Base-by-base conservation (phyloP, 163 green algal genomes). In the Coccomyxa subellipsoidea region DNA sequence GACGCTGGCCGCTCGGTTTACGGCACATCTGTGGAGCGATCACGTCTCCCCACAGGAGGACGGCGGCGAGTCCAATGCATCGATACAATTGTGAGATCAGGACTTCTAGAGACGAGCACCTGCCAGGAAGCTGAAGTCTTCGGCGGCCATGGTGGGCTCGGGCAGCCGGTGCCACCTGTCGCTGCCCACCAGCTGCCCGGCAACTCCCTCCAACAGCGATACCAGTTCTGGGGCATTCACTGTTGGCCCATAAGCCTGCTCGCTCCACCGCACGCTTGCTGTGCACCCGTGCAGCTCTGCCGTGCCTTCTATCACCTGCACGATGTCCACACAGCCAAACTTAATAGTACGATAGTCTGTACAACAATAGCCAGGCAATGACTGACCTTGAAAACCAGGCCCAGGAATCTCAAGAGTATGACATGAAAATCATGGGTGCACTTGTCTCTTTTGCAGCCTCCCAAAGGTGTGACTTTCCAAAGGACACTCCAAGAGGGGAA, bases 231-330 rank as follows among this genome's bases (percentile, higher is more conserved):
- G 9, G 29, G 36, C 69, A 29, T 83, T 83, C 37, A 78, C 38
- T 5, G 69, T 78, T 0, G 79, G 66, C 0, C 8, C 10, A 38
- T 83, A 83, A 5, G 79, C 37, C 69, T 38, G 38, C 12, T 39
- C 69, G 15, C n/a, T 23, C 84, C 84, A 92, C n/a, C 89, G 78
- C 15, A 92, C 38, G 31, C 84, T 73, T 21, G 77, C 83, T 9
- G 59, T 81, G 81, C 86, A 91, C 40, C 88, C 88, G 71, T 90
- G 79, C 29, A 88, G 84, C 6, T 78, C 75, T 2, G 89, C 89
- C 8, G 66, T 73, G 7, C 32, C 77, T 27, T 31, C 21, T 8
- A 71, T 72, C 4, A 80, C 76, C 76, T 80, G 75, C 75, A 69
- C 15, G 21, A 40, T 32, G 69, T n/a, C n/a, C n/a, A n/a, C n/a